Evolutionary conservation across 2,329 filamentous ascomycete species (phyloP).

Genomic region (Cucurbitaria berberidis): DNA sequence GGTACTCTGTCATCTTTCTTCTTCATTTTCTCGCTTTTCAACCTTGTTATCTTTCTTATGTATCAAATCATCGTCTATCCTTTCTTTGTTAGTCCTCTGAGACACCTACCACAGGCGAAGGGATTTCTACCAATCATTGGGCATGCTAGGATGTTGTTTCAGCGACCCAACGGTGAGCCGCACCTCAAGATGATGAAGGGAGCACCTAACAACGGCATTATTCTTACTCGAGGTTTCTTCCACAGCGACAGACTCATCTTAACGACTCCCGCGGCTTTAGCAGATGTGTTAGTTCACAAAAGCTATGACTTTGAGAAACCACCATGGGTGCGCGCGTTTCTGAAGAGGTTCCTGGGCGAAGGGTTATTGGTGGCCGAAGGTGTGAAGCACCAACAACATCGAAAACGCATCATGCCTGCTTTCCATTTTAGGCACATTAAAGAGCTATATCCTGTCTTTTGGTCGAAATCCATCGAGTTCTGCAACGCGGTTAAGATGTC

Average conservation of each 20-base stretch:
- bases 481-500: conserved; percentile 65
- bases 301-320: conserved; percentile 63
- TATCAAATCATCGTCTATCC: conserved; percentile 44
- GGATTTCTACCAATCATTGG: conserved; percentile 44
- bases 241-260: conserved; percentile 47
- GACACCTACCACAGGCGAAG: conserved; percentile 46
- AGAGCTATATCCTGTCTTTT: conserved; percentile 83
- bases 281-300: conserved; percentile 60
- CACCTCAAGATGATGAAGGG: conserved; percentile 47
- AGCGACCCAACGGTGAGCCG: conserved; percentile 41
- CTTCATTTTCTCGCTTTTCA: conserved; percentile 22
- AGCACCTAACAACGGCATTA: conserved; percentile 50
- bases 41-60: conserved; percentile 20
- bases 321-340: conserved; percentile 50
- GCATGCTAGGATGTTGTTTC: conserved; percentile 45
- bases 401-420: conserved; percentile 79
- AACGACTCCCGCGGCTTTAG: conserved; percentile 50
- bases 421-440: conserved; percentile 89
- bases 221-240: conserved; percentile 49
- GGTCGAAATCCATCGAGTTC: conserved; percentile 75
- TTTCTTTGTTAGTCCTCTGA: conserved; percentile 48
- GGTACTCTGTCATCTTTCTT: conserved; percentile 23
- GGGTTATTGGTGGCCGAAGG: conserved; percentile 60
- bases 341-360: conserved; percentile 58
- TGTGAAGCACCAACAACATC: conserved; percentile 58